A percentile compares a stretch with the other conserved stretches of the same genome.
These are phyloP conservation scores for Cladosporium sp. DNA, from an alignment of 2,329 filamentous ascomycete genomes.

Conservation along the genomic window DNA sequence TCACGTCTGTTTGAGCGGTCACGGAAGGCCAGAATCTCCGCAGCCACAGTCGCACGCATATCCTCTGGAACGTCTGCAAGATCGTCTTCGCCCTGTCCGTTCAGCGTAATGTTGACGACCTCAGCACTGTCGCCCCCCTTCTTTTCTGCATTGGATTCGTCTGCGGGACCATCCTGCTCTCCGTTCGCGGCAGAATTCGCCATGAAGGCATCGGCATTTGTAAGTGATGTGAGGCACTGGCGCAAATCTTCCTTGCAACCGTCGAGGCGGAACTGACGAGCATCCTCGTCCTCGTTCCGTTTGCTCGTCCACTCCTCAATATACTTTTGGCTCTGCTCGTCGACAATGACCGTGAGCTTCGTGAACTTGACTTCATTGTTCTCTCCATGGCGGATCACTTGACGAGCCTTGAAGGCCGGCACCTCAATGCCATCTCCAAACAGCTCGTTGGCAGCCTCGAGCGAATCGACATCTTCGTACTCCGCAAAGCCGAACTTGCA, in stretches of 20 bases:
- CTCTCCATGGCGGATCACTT: slow-evolving; percentile 34
- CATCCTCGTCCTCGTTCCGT: slow-evolving; percentile 53
- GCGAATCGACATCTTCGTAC: slow-evolving; percentile 83
- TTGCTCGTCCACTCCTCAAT: slow-evolving; percentile 72
- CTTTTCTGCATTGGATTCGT: slow-evolving; percentile 42
- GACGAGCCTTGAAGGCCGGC: slow-evolving; percentile 58
- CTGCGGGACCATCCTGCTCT: slow-evolving; percentile 30
- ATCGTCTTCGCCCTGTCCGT: slow-evolving; percentile 70
- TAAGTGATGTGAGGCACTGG: slow-evolving; percentile 62
- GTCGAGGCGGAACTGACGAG: slow-evolving; percentile 62
- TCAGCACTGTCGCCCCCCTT: slow-evolving; percentile 61
- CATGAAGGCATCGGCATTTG: slow-evolving; percentile 51
- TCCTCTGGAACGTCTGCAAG: slow-evolving; percentile 91
- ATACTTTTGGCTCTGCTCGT: slow-evolving; percentile 76
- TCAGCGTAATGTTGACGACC: slow-evolving; percentile 81
- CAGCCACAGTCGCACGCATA: slow-evolving; percentile 90
- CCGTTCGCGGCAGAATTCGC: slow-evolving; percentile 25
- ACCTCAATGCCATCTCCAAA: slow-evolving; percentile 77
- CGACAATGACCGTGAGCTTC: slow-evolving; percentile 54
- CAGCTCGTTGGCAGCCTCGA: slow-evolving; percentile 78
- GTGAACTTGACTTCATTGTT: slow-evolving; percentile 33
- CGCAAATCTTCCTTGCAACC: slow-evolving; percentile 62
- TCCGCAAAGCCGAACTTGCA: slow-evolving; percentile 92
- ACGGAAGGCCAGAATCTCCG: slow-evolving; percentile 89
- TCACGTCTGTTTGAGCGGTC: slow-evolving; percentile 86